Evolutionary conservation across 148 eudicot genomes (phyloP).

Genomic region (Rhododendron mucronatum): DNA sequence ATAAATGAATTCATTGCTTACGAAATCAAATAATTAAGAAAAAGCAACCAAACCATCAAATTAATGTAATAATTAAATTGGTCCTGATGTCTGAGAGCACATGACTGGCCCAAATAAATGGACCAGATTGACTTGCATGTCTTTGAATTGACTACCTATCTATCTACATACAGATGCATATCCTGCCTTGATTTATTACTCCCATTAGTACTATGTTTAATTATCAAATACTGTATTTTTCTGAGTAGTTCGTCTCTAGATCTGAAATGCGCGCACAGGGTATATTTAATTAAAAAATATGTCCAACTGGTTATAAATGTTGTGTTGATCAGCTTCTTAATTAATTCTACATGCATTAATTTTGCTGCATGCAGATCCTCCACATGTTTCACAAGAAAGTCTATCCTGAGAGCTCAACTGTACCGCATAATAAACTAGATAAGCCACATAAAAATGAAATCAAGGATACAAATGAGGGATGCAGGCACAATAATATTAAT

Average conservation of each 20-base stretch:
- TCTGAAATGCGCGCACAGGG: neutral
- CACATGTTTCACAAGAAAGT: slow-evolving; percentile 76
- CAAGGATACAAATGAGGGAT: slow-evolving; percentile 19
- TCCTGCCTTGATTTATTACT: too few relatives aligned
- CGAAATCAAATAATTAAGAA: neutral
- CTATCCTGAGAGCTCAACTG: slow-evolving; percentile 61
- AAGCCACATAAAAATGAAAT: slow-evolving; percentile 27
- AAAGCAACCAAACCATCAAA: neutral
- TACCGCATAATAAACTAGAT: slow-evolving; percentile 17
- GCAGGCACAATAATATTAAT: too few relatives aligned
- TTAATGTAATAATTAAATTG: neutral
- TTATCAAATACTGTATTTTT: neutral
- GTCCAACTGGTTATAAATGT: neutral
- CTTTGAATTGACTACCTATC: too few relatives aligned
- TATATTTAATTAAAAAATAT: neutral
- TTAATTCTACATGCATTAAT: neutral
- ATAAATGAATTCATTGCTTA: neutral
- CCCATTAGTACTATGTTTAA: too few relatives aligned
- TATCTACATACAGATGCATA: too few relatives aligned
- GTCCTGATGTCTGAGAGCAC: too few relatives aligned
- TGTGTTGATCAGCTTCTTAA: neutral
- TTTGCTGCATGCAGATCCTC: slow-evolving; percentile 43
- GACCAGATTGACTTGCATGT: too few relatives aligned
- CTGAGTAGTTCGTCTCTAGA: neutral
- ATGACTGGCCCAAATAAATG: too few relatives aligned